phyloP scores from a whole-genome alignment of 1,284 basidiomycete species.

The Austroboletus novae-zelandiae region DNA sequence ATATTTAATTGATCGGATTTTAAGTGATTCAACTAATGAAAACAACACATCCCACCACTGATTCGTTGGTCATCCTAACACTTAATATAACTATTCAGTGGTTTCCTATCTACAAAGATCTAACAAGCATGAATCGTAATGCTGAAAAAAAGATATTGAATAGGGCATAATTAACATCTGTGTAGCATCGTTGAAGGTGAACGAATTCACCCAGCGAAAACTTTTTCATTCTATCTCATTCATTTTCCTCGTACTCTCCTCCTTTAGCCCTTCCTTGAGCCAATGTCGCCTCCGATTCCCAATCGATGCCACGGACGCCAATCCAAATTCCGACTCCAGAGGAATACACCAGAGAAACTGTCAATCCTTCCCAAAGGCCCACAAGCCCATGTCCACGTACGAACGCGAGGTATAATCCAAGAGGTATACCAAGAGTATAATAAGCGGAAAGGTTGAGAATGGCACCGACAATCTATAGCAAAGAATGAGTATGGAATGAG shows the following conservation, averaged over 20 bases:
- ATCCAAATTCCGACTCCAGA: constrained; percentile 49
- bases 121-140: neutral
- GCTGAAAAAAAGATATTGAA: neutral
- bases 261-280: constrained; percentile 36
- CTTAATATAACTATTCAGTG: too few species aligned
- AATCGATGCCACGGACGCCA: constrained; percentile 51
- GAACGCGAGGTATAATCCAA: constrained; percentile 69
- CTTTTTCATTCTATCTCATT: neutral
- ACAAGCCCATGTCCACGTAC: constrained; percentile 43
- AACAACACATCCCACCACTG: too few species aligned
- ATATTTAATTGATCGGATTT: too few species aligned
- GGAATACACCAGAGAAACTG: constrained; percentile 56
- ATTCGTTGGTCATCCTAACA: too few species aligned
- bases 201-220: too few species aligned
- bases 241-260: neutral
- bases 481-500: neutral
- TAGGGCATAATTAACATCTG: neutral
- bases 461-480: constrained; percentile 49
- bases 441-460: constrained; percentile 64
- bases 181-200: too few species aligned
- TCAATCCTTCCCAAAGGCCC: constrained; percentile 72
- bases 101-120: neutral
- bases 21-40: too few species aligned
- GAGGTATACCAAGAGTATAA: constrained; percentile 65
- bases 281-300: constrained; percentile 59